These are phyloP conservation scores for Ascochyta koolunga DNA, from an alignment of 2,329 filamentous ascomycete genomes.

Conservation along the genomic window DNA sequence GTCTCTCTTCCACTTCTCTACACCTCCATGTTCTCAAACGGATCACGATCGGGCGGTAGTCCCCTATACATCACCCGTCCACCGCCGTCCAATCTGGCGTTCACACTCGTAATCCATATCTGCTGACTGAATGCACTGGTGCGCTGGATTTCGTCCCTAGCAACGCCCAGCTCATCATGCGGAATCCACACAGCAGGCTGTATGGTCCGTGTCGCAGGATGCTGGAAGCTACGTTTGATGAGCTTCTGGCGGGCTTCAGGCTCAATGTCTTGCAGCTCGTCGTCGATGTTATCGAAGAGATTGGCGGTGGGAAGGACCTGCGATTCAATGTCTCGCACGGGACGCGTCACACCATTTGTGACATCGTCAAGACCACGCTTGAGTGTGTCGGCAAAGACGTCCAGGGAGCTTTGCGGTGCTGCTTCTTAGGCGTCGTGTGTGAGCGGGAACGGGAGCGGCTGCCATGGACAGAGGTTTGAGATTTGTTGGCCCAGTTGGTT, in stretches of 20 bases:
- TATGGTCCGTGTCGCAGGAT: slow-evolving; percentile 82
- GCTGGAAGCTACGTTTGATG: slow-evolving; percentile 87
- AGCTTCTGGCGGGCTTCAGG: slow-evolving; percentile 86
- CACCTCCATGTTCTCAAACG: slow-evolving; percentile 49
- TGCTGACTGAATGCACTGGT: slow-evolving; percentile 74
- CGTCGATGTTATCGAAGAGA: slow-evolving; percentile 84
- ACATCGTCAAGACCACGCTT: slow-evolving; percentile 38
- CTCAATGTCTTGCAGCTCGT: slow-evolving; percentile 93
- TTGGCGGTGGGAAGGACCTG: slow-evolving; percentile 72
- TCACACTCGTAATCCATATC: slow-evolving; percentile 94
- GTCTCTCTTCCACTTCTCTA: slow-evolving; percentile 9
- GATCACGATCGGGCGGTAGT: slow-evolving; percentile 77
- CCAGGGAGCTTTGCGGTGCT: slow-evolving; percentile 37
- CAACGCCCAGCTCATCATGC: slow-evolving; percentile 85
- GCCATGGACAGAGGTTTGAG: slow-evolving; percentile 34
- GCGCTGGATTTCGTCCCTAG: slow-evolving; percentile 84
- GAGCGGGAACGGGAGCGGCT: slow-evolving; percentile 36
- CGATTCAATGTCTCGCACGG: slow-evolving; percentile 46
- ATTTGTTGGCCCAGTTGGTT: slow-evolving; percentile 38
- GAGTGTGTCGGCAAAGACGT: slow-evolving; percentile 34
- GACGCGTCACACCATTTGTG: slow-evolving; percentile 37
- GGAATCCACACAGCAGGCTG: slow-evolving; percentile 94
- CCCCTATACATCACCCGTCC: slow-evolving; percentile 81
- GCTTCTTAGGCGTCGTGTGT: slow-evolving; percentile 23
- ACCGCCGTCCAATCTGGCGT: slow-evolving; percentile 84